Percentiles rank a stretch among this genome's conserved stretches.
phyloP scores from a whole-genome alignment of 768 basidiomycete species.

The Phylloporus scabripes region DNA sequence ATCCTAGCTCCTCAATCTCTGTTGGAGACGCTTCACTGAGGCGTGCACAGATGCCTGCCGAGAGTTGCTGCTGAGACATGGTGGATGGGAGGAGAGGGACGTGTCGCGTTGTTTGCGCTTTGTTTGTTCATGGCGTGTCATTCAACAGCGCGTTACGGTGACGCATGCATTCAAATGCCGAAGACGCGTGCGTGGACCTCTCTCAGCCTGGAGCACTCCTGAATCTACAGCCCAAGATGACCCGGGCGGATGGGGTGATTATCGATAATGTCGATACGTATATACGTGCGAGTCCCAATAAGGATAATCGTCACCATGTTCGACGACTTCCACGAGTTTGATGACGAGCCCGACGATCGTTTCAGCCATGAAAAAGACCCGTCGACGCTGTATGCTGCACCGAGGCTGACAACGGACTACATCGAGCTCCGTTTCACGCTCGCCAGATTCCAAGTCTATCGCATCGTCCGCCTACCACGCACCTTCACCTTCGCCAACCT shows the following conservation, averaged over 20 bases:
- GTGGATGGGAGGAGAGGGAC: conserved; percentile 11
- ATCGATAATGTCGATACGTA: no score
- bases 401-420: conserved; percentile 14
- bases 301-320: conserved; percentile 4
- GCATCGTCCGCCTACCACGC: conserved; percentile 20
- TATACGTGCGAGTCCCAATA: no score
- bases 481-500: conserved; percentile 30
- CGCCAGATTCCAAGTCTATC: conserved; percentile 24
- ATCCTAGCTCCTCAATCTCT: conserved; percentile 27
- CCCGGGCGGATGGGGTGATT: no score
- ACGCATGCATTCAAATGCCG: no score
- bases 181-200: no score
- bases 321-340: background rate
- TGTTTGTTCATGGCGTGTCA: conserved; percentile 6
- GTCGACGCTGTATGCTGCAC: conserved; percentile 5
- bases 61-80: conserved; percentile 45
- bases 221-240: no score
- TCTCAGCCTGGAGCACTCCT: no score
- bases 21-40: conserved; percentile 38
- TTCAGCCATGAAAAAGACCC: background rate
- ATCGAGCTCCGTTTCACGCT: conserved; percentile 30
- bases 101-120: conserved; percentile 17
- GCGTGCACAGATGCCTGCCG: conserved; percentile 49
- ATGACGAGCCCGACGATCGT: background rate
- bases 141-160: background rate